Base-by-base conservation (phyloP, 2,329 filamentous ascomycete genomes). In the Fusarium devonianum region DNA sequence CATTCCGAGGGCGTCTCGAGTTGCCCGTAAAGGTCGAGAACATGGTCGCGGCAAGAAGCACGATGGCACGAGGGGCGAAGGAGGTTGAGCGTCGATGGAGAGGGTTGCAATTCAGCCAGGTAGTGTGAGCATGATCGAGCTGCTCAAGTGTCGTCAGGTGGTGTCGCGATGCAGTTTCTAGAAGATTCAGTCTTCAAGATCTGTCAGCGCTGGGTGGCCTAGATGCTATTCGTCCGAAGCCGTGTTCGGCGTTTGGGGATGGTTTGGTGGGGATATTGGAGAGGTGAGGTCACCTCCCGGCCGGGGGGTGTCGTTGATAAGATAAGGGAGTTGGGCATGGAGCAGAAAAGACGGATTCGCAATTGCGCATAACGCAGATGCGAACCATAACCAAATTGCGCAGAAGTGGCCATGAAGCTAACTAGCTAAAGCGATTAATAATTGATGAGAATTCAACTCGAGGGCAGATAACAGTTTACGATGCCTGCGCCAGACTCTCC, bases 21-120 rank as follows among this genome's bases (percentile, higher is more conserved):
- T 77, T 90, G 63, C 94, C 94, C 17, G 90, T 94, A 75, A 99
- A 99, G 43, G 89, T 92, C 54, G 89, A 87, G 75, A 94, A 95
- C 93, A 97, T 97, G 69, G 53, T 26, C 61, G 43, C 36, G 48
- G 39, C 13, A 40, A 43, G 40, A 29, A 33, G 41, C 38, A 30
- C 5, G 45, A 32, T 35, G 46, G 45, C 25, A 25, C 18, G 45
- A 53, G 28, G 45, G 51, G 34, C 34, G 26, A 46, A 29, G 35
- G 28, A 37, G 36, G 48, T 36, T 23, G 26, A 37, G 35, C 21
- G 49, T 46, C 16, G 49, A 14, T 17, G 28, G 17, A 38, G 17
- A 29, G 43, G 14, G 38, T 17, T 44, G 17, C 33, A 36, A 35
- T 17, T 50, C 39, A 58, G 39, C 33, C 38, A 42, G 28, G 41